A percentile compares a stretch with the other conserved stretches of the same genome.
phyloP scores from a whole-genome alignment of 208 protist genomes.

The Crithidia brevicula region DNA sequence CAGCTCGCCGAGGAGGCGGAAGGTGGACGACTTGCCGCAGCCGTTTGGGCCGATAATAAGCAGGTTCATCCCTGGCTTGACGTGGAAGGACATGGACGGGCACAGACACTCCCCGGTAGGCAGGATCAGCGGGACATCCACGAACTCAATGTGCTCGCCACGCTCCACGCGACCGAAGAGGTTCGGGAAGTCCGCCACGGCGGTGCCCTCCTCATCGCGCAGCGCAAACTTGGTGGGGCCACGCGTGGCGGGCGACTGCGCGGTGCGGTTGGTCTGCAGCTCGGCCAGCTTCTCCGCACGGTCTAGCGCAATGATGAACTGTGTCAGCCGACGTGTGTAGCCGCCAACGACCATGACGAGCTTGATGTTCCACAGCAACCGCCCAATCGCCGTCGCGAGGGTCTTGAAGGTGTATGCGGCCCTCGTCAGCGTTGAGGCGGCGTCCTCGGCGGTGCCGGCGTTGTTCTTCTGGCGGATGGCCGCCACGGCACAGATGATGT shows the following conservation, averaged over 20 bases:
- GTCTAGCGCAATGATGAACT: constrained; percentile 50
- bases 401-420: constrained; percentile 49
- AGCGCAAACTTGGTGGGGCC: constrained; percentile 16
- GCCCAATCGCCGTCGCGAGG: constrained; percentile 46
- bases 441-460: constrained; percentile 11
- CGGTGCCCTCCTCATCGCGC: neutral
- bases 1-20: constrained; percentile 83
- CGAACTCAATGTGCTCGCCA: constrained; percentile 85
- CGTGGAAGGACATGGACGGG: constrained; percentile 68
- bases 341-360: constrained; percentile 46
- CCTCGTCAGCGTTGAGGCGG: constrained; percentile 22
- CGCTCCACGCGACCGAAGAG: constrained; percentile 36
- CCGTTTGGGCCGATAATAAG: constrained; percentile 93
- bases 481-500: constrained; percentile 41
- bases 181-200: constrained; percentile 13
- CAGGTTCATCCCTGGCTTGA: constrained; percentile 84
- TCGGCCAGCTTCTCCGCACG: constrained; percentile 32
- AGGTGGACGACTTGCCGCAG: constrained; percentile 90
- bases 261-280: constrained; percentile 29
- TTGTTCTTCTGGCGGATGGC: constrained; percentile 20
- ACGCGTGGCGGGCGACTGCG: constrained; percentile 13
- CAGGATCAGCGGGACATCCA: constrained; percentile 66
- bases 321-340: constrained; percentile 60
- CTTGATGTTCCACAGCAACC: constrained; percentile 55
- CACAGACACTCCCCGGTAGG: constrained; percentile 71